Conservation (phyloP, 1,284 basidiomycete genomes). For the Pholiota adiposa region DNA sequence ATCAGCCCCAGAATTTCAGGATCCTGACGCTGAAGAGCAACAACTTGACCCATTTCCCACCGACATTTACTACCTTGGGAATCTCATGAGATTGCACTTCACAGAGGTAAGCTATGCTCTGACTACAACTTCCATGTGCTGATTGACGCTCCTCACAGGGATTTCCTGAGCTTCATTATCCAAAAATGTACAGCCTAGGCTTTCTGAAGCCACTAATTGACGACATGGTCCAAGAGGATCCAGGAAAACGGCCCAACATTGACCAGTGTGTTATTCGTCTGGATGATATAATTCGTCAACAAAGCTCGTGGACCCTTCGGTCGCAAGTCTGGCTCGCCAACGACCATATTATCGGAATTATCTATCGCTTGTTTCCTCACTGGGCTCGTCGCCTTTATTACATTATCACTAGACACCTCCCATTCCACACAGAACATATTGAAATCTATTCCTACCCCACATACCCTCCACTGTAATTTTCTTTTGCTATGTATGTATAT, state of each 20-base stretch:
- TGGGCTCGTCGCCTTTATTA: not conserved
- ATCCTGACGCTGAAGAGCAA: not conserved
- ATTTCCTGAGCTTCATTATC: too few relatives aligned
- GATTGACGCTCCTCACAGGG: too few relatives aligned
- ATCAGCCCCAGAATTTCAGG: constrained; percentile 13
- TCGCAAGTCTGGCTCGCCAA: not conserved
- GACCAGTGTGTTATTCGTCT: constrained; percentile 36
- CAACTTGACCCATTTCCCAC: constrained; percentile 36
- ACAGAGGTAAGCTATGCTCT: constrained; percentile 20
- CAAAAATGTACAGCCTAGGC: constrained; percentile 20
- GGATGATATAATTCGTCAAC: constrained; percentile 21
- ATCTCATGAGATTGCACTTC: constrained; percentile 32
- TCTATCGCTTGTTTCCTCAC: constrained; percentile 3
- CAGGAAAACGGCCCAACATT: constrained; percentile 36
- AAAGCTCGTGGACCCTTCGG: constrained; percentile 7
- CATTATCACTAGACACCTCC: not conserved
- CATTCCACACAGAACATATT: not conserved
- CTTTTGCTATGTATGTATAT: too few relatives aligned
- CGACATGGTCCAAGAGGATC: constrained; percentile 37
- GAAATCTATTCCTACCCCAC: too few relatives aligned
- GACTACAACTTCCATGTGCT: too few relatives aligned
- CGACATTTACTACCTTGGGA: constrained; percentile 42
- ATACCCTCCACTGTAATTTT: too few relatives aligned
- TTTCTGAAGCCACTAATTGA: constrained; percentile 35
- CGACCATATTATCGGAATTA: constrained; percentile 1